These are phyloP conservation scores for Uncinocarpus reesii DNA, from an alignment of 2,329 filamentous ascomycete species.

Conservation along the genomic window DNA sequence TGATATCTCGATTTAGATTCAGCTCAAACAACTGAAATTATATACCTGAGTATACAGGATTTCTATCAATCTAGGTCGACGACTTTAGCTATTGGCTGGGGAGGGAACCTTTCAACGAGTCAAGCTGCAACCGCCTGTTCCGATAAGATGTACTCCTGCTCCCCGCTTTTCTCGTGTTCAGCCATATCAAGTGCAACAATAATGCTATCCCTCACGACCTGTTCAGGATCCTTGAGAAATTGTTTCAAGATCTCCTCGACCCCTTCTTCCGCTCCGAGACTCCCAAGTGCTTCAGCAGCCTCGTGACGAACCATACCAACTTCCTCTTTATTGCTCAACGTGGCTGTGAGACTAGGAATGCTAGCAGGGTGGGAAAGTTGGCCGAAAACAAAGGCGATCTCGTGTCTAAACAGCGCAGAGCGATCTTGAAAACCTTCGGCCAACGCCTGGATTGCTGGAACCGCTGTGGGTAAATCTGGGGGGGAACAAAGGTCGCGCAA, in stretches of 20 bases:
- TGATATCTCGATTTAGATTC: constrained; percentile 19
- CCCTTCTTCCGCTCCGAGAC: constrained; percentile 82
- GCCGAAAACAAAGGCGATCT: constrained; percentile 96
- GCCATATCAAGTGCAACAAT: constrained; percentile 97
- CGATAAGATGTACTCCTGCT: constrained; percentile 85
- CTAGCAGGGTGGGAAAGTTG: constrained; percentile 94
- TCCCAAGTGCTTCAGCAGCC: constrained; percentile 89
- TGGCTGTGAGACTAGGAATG: constrained; percentile 73
- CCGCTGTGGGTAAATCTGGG: constrained; percentile 77
- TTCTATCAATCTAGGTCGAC: neutral
- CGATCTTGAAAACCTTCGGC: constrained; percentile 75
- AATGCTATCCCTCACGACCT: constrained; percentile 88
- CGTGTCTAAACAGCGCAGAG: constrained; percentile 90
- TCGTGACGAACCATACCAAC: constrained; percentile 96
- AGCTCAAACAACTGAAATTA: constrained; percentile 23
- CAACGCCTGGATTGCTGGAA: constrained; percentile 75
- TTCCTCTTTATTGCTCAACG: constrained; percentile 69
- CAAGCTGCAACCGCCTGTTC: constrained; percentile 34
- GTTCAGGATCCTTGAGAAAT: constrained; percentile 82
- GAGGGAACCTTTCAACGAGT: neutral
- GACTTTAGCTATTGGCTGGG: neutral
- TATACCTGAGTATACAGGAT: neutral
- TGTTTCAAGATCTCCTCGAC: constrained; percentile 75
- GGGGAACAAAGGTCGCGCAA: constrained; percentile 90
- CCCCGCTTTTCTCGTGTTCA: constrained; percentile 81